A percentile compares a stretch with the other conserved stretches of the same genome.
Conservation (phyloP, 352 stramenopile species). For the Pythium dissimile region DNA sequence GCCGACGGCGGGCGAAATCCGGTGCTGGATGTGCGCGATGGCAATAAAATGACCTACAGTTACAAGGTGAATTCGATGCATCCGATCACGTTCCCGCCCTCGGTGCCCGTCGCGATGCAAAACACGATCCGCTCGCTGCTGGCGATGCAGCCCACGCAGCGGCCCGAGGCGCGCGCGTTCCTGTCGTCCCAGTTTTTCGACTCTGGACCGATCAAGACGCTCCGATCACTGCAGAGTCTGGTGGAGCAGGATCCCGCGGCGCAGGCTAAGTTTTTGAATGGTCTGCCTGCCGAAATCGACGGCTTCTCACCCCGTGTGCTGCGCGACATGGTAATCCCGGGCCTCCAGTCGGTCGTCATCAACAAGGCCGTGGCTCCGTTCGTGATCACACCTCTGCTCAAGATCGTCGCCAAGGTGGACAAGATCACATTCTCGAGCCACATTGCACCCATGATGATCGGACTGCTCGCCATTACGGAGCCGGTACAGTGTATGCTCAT, state of each 20-base stretch:
- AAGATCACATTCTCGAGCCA: conserved; percentile 78
- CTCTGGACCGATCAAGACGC: conserved; percentile 80
- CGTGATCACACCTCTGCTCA: conserved; percentile 84
- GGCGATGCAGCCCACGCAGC: conserved; percentile 54
- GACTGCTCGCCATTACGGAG: conserved; percentile 77
- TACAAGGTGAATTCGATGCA: conserved; percentile 90
- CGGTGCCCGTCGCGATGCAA: conserved; percentile 74
- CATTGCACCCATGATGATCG: conserved; percentile 81
- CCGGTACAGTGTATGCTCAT: conserved; percentile 89
- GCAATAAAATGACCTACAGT: conserved; percentile 86
- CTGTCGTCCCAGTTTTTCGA: conserved; percentile 86
- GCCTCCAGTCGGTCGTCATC: conserved; percentile 74
- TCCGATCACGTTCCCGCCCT: conserved; percentile 74
- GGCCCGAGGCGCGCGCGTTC: conserved; percentile 67
- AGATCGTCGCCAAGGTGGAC: conserved; percentile 85
- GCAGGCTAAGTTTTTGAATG: conserved; percentile 80
- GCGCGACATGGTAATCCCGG: conserved; percentile 83
- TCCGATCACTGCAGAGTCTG: conserved; percentile 74
- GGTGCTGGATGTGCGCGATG: conserved; percentile 78
- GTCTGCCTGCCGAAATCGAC: conserved; percentile 66
- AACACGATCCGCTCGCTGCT: conserved; percentile 83
- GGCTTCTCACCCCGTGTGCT: conserved; percentile 75
- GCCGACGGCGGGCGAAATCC: conserved; percentile 78
- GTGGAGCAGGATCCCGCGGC: conserved; percentile 79
- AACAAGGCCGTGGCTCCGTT: conserved; percentile 87